phyloP scores from a whole-genome alignment of 345 rosid genomes.

The Lepidium didymum region DNA sequence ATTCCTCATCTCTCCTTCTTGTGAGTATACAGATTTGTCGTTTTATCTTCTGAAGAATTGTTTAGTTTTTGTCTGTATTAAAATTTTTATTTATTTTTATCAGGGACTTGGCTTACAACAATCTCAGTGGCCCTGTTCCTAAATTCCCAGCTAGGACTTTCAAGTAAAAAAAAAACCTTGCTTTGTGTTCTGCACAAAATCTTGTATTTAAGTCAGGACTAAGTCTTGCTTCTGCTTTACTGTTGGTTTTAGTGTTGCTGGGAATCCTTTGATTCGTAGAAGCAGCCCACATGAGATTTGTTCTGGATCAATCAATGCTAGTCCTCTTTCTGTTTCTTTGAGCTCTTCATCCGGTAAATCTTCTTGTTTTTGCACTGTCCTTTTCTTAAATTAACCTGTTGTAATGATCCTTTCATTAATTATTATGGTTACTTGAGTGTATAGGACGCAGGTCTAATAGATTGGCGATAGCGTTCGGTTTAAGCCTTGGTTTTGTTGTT shows the following conservation, averaged over 20 bases:
- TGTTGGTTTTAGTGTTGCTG: constrained; percentile 56
- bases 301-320: constrained; percentile 46
- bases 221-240: constrained; percentile 10
- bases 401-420: constrained; percentile 4
- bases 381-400: constrained; percentile 27
- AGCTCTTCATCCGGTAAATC: constrained; percentile 40
- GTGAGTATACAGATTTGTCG: constrained; percentile 48
- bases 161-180: constrained; percentile 46
- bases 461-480: constrained; percentile 59
- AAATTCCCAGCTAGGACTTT: constrained; percentile 81
- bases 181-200: not conserved
- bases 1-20: constrained; percentile 76
- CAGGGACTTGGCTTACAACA: constrained; percentile 94
- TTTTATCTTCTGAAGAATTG: not conserved
- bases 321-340: constrained; percentile 48
- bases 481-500: constrained; percentile 44
- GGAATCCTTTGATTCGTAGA: constrained; percentile 79
- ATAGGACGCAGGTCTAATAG: constrained; percentile 49
- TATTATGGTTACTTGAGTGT: not conserved
- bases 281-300: constrained; percentile 46
- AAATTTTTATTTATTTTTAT: not conserved
- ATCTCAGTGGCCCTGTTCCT: constrained; percentile 82
- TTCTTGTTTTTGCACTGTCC: not conserved
- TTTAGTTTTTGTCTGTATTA: not conserved
- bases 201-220: not conserved